Percentiles rank a stretch among this genome's conserved stretches.
Conservation (phyloP, 805 yeast species). For the Ogataea pilisensis region DNA sequence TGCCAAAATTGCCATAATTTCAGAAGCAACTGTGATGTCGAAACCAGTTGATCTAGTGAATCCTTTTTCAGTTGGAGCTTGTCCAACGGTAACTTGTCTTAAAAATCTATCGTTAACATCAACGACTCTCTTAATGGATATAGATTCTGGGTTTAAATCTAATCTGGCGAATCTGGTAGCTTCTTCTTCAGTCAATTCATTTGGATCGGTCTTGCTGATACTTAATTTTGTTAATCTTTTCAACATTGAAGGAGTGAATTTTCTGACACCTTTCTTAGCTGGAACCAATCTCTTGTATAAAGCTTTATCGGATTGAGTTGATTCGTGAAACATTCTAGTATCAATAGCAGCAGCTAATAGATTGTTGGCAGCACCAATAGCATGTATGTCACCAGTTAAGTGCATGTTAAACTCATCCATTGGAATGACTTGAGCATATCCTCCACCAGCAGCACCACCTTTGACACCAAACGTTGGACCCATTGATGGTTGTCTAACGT, state of each 20-base stretch:
- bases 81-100: slow-evolving; percentile 74
- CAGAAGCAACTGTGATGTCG: slow-evolving; percentile 82
- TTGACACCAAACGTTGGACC: slow-evolving; percentile 87
- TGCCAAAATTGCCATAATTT: slow-evolving; percentile 82
- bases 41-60: slow-evolving; percentile 70
- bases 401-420: slow-evolving; percentile 89
- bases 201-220: slow-evolving; percentile 65
- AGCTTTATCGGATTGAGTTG: slow-evolving; percentile 67
- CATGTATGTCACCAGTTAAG: slow-evolving; percentile 82
- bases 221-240: slow-evolving; percentile 65
- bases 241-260: slow-evolving; percentile 64
- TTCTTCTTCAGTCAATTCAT: slow-evolving; percentile 69
- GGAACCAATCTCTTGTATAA: slow-evolving; percentile 75
- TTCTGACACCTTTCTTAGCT: slow-evolving; percentile 63
- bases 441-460: slow-evolving; percentile 93
- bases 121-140: slow-evolving; percentile 80
- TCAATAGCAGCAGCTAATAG: slow-evolving; percentile 82
- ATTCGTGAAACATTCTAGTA: slow-evolving; percentile 81
- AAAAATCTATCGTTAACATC: slow-evolving; percentile 80
- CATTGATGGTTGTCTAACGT: slow-evolving; percentile 85
- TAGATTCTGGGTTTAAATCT: slow-evolving; percentile 73
- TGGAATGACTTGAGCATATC: slow-evolving; percentile 82
- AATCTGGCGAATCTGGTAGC: slow-evolving; percentile 59
- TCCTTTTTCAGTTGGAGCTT: slow-evolving; percentile 79
- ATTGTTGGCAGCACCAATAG: slow-evolving; percentile 78